Percentiles rank a stretch among this genome's conserved stretches.
These are phyloP conservation scores for Sphagnum fallax DNA, from an alignment of 228 moss, liverwort and hornwort species.

Conservation along the genomic window DNA sequence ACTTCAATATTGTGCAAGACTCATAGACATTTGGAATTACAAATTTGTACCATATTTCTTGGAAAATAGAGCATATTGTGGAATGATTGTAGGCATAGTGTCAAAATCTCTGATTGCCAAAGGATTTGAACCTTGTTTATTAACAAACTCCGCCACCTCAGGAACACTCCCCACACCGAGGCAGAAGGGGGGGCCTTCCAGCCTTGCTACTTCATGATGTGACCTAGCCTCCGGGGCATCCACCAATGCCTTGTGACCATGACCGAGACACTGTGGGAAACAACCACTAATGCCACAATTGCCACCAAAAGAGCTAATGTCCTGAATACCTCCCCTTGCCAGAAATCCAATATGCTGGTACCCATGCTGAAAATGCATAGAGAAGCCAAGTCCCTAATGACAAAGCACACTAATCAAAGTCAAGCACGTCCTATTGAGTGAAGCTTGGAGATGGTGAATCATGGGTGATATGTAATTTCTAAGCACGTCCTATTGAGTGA, in stretches of 20 bases:
- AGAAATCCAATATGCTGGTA: too few relatives aligned
- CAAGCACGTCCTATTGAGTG: too few relatives aligned
- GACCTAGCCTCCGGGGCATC: constrained; percentile 23
- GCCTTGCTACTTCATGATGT: constrained; percentile 33
- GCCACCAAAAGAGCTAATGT: constrained; percentile 18
- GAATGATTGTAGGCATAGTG: constrained; percentile 16
- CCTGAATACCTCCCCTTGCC: constrained; percentile 1
- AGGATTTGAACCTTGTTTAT: constrained; percentile 6
- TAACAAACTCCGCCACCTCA: constrained; percentile 14
- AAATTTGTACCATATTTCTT: too few relatives aligned
- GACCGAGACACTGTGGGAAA: constrained; percentile 1
- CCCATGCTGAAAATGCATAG: too few relatives aligned
- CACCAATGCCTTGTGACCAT: constrained; percentile 14
- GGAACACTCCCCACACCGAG: constrained; percentile 20
- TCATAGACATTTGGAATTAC: too few relatives aligned
- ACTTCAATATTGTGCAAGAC: too few relatives aligned
- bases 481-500: too few relatives aligned
- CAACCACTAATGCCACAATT: constrained; percentile 6
- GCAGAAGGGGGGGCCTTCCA: constrained; percentile 24
- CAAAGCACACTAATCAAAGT: too few relatives aligned
- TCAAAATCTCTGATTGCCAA: constrained; percentile 26
- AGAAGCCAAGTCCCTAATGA: too few relatives aligned
- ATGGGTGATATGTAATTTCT: too few relatives aligned
- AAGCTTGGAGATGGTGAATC: too few relatives aligned
- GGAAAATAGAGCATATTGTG: constrained; percentile 21